Evolutionary conservation across 2,329 filamentous ascomycete species (phyloP).

Genomic region (Colletotrichum limetticola): DNA sequence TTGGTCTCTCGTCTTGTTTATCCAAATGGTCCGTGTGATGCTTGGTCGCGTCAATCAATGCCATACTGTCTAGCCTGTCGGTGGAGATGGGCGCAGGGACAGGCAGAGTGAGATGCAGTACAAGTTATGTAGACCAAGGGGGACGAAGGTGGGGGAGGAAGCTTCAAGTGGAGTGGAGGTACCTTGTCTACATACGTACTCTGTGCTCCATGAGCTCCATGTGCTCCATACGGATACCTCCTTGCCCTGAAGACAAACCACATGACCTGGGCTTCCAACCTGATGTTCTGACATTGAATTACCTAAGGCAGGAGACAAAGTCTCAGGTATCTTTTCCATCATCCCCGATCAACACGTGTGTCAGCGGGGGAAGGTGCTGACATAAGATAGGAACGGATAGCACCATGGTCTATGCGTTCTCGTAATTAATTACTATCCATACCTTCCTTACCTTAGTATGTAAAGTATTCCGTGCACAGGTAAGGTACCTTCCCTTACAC

Average conservation of each 20-base stretch:
- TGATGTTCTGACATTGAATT: background rate
- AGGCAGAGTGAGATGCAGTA: conserved; percentile 3
- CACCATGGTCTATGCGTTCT: background rate
- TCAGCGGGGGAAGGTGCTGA: background rate
- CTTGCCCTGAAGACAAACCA: background rate
- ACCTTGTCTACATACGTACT: background rate
- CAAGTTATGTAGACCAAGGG: background rate
- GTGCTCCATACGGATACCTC: background rate
- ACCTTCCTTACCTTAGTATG: background rate
- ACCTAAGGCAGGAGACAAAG: background rate
- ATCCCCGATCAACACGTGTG: conserved; percentile 6
- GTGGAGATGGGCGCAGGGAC: conserved; percentile 2
- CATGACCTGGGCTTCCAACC: background rate
- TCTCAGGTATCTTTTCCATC: background rate
- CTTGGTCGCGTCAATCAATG: background rate
- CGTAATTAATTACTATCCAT: background rate
- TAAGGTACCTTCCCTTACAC: too few relatives aligned
- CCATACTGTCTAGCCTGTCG: conserved; percentile 11
- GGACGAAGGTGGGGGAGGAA: background rate
- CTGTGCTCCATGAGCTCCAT: too few relatives aligned
- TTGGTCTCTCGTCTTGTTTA: background rate
- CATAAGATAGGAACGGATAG: background rate
- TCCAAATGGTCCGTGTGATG: background rate
- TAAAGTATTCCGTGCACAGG: too few relatives aligned
- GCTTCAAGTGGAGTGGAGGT: background rate